A percentile compares a stretch with the other conserved stretches of the same genome.
Evolutionary conservation across 768 basidiomycete species (phyloP).

Genomic region (Boletellus ananiceps): DNA sequence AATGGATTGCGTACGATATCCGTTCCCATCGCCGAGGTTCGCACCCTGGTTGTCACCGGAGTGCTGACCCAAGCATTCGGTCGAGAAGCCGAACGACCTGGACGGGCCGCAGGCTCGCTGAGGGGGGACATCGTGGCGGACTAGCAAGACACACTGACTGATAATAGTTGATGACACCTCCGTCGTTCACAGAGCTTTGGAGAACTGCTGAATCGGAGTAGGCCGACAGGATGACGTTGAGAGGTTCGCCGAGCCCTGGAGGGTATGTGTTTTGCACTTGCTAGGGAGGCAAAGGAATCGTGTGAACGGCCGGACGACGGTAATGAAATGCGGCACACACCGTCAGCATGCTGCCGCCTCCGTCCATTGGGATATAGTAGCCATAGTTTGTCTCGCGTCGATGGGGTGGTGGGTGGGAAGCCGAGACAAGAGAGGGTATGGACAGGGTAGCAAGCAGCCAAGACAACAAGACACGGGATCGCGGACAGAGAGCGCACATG

Average conservation of each 20-base stretch:
- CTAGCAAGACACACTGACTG: conserved; percentile 44
- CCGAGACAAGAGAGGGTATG: conserved; percentile 9
- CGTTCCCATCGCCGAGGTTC: conserved; percentile 81
- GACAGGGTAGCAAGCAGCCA: conserved; percentile 11
- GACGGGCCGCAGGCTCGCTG: neutral
- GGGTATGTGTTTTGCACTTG: conserved; percentile 56
- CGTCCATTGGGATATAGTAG: conserved; percentile 51
- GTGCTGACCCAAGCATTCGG: conserved; percentile 84
- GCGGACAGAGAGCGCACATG: conserved; percentile 3
- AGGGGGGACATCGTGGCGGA: neutral
- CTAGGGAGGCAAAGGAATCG: conserved; percentile 30
- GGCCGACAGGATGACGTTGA: conserved; percentile 78
- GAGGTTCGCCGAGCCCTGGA: conserved; percentile 75
- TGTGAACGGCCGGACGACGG: neutral
- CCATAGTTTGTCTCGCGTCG: conserved; percentile 36
- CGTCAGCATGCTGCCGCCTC: conserved; percentile 68
- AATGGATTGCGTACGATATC: conserved; percentile 47
- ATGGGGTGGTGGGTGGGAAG: conserved; percentile 9
- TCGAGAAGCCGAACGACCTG: conserved; percentile 63
- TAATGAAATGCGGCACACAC: conserved; percentile 38
- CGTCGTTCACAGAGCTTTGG: conserved; percentile 51
- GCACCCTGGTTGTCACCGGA: conserved; percentile 63
- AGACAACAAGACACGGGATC: neutral
- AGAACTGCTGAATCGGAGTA: conserved; percentile 70
- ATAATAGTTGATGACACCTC: conserved; percentile 80